These are phyloP conservation scores for Thraustochytrium sp. DNA, from an alignment of 352 stramenopile species.

Conservation along the genomic window DNA sequence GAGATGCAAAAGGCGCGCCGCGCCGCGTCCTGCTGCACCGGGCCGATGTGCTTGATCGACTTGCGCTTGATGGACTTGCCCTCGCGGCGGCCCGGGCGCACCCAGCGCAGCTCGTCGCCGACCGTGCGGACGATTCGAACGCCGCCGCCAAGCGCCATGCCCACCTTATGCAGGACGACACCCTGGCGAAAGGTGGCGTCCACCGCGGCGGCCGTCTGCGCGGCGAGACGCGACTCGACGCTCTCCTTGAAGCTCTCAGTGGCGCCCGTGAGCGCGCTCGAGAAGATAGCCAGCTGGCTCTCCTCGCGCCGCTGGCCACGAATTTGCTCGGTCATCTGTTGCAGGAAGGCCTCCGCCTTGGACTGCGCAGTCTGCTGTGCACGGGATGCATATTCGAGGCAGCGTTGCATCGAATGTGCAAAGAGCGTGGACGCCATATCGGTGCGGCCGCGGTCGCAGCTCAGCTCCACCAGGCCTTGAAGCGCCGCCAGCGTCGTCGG, in stretches of 20 bases:
- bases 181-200: constrained; percentile 5
- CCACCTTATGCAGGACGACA: constrained; percentile 25
- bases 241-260: background rate
- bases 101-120: background rate
- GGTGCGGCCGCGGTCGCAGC: background rate
- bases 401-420: background rate
- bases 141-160: background rate
- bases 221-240: background rate
- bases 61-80: background rate
- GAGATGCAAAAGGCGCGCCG: background rate
- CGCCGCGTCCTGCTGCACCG: background rate
- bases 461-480: constrained; percentile 3
- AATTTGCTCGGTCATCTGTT: background rate
- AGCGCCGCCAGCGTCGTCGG: constrained; percentile 1
- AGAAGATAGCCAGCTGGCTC: background rate
- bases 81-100: background rate
- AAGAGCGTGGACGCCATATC: constrained; percentile 9
- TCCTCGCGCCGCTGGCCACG: background rate
- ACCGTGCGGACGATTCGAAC: background rate
- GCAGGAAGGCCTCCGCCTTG: background rate
- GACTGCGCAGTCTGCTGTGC: background rate
- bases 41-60: background rate
- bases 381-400: background rate
- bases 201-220: background rate
- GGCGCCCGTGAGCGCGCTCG: background rate